Conservation (phyloP, 352 stramenopile species). For the Pythium scleroteichum region DNA sequence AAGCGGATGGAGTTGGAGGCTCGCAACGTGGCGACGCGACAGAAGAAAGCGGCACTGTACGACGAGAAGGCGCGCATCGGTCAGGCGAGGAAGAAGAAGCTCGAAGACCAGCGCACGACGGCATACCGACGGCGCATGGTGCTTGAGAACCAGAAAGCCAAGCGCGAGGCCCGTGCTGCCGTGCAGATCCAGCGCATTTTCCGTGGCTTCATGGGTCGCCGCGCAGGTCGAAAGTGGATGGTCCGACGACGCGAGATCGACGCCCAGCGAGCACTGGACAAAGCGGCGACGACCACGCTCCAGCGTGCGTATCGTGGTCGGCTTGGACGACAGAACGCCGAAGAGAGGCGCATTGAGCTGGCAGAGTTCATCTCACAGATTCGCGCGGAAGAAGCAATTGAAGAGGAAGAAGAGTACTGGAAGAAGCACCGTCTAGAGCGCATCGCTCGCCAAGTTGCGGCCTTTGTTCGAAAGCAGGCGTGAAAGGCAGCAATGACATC, state of each 20-base stretch:
- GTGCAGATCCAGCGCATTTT: conserved; percentile 75
- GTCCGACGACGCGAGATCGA: conserved; percentile 83
- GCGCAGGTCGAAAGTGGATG: conserved; percentile 84
- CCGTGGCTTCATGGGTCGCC: conserved; percentile 75
- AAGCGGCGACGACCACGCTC: conserved; percentile 78
- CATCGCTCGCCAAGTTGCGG: conserved; percentile 45
- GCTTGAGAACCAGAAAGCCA: conserved; percentile 61
- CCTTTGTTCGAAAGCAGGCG: conserved; percentile 67
- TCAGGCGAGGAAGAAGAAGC: conserved; percentile 59
- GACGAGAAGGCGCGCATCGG: conserved; percentile 63
- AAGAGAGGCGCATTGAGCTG: conserved; percentile 87
- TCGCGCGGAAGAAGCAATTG: conserved; percentile 86
- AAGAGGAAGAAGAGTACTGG: conserved; percentile 88
- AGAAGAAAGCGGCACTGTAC: conserved; percentile 41
- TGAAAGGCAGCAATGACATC: neutral
- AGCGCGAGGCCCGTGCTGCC: conserved; percentile 48
- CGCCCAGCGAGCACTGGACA: conserved; percentile 73
- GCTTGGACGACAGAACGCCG: conserved; percentile 76
- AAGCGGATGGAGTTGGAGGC: conserved; percentile 56
- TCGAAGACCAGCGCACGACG: conserved; percentile 61
- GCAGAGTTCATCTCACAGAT: conserved; percentile 93
- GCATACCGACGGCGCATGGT: conserved; percentile 69
- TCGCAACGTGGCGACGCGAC: conserved; percentile 40
- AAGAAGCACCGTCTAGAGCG: conserved; percentile 53
- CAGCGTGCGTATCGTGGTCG: conserved; percentile 88